These are phyloP conservation scores for Penicillium sp. DNA, from an alignment of 2,329 filamentous ascomycete species.

Conservation along the genomic window DNA sequence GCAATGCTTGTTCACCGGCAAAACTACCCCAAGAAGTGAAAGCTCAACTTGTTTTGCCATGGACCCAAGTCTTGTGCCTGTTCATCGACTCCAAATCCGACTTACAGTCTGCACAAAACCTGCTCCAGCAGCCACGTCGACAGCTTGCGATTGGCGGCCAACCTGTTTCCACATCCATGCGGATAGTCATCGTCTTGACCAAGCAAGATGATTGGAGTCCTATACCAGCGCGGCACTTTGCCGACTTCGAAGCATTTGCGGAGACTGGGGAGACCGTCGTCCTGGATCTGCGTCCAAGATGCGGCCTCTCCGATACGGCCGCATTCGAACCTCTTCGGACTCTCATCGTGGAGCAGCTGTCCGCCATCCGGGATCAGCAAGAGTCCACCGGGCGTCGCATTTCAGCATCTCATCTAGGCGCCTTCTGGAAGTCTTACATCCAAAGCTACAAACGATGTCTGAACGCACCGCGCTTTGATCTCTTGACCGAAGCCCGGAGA, in stretches of 20 bases:
- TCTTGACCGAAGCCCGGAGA: constrained; percentile 3
- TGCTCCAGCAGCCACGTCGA: constrained; percentile 4
- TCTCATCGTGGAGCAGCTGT: constrained; percentile 8
- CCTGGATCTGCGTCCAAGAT: constrained; percentile 14
- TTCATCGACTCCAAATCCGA: constrained; percentile 14
- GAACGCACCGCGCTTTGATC: background rate
- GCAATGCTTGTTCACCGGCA: background rate
- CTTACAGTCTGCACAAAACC: background rate
- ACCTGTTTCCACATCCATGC: background rate
- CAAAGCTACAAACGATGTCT: background rate
- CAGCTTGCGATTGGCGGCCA: background rate
- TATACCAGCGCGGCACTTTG: background rate
- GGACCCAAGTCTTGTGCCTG: constrained; percentile 15
- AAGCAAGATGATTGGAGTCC: background rate
- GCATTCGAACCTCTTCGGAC: constrained; percentile 16
- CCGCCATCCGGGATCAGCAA: constrained; percentile 1
- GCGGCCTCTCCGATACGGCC: constrained; percentile 9
- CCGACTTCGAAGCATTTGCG: background rate
- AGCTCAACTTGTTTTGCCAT: constrained; percentile 9
- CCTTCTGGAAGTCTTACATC: constrained; percentile 4
- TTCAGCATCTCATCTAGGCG: constrained; percentile 13
- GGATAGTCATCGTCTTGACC: constrained; percentile 12
- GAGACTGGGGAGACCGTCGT: background rate
- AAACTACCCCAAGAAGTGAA: constrained; percentile 2
- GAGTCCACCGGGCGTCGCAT: constrained; percentile 3